Evolutionary conservation across 495 filamentous ascomycete species (phyloP).

Genomic region (Aspergillus carlsbadensis): DNA sequence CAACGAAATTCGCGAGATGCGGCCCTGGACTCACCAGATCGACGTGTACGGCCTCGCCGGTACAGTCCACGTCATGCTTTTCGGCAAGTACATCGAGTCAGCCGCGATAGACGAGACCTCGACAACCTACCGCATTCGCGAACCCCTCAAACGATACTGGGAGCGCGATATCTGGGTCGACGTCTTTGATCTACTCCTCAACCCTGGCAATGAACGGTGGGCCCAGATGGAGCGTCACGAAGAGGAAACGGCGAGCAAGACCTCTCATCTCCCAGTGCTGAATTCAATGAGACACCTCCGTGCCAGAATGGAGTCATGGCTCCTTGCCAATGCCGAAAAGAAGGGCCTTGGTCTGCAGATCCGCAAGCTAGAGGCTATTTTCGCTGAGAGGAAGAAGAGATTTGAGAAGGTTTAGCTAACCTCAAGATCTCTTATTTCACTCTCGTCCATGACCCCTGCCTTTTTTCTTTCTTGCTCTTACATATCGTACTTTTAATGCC

Average conservation of each 20-base stretch:
- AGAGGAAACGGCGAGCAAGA: slow-evolving; percentile 33
- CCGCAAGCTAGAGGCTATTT: slow-evolving; percentile 62
- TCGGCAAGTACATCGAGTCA: slow-evolving; percentile 93
- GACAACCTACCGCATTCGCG: slow-evolving; percentile 65
- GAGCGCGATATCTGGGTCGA: slow-evolving; percentile 85
- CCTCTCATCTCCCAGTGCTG: slow-evolving; percentile 59
- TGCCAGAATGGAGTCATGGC: slow-evolving; percentile 81
- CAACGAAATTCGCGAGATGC: slow-evolving; percentile 86
- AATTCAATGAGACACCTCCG: slow-evolving; percentile 63
- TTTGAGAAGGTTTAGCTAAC: slow-evolving; percentile 35
- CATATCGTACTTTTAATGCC: slow-evolving; percentile 1
- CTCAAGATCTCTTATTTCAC: too few relatives aligned
- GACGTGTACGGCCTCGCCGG: slow-evolving; percentile 92
- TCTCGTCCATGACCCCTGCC: too few relatives aligned
- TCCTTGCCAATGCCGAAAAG: slow-evolving; percentile 78
- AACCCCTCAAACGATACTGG: slow-evolving; percentile 89
- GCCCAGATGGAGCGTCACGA: slow-evolving; percentile 55
- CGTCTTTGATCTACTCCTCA: slow-evolving; percentile 83
- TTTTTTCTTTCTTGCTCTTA: slow-evolving; percentile 5
- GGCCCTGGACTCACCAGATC: slow-evolving; percentile 94
- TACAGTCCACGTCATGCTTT: slow-evolving; percentile 80
- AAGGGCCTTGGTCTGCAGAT: slow-evolving; percentile 60
- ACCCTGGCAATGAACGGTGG: slow-evolving; percentile 58
- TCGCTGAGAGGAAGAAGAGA: slow-evolving; percentile 66
- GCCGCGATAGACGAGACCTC: slow-evolving; percentile 50